Base-by-base conservation (phyloP, 148 eudicot species). In the Linanthus parryae region DNA sequence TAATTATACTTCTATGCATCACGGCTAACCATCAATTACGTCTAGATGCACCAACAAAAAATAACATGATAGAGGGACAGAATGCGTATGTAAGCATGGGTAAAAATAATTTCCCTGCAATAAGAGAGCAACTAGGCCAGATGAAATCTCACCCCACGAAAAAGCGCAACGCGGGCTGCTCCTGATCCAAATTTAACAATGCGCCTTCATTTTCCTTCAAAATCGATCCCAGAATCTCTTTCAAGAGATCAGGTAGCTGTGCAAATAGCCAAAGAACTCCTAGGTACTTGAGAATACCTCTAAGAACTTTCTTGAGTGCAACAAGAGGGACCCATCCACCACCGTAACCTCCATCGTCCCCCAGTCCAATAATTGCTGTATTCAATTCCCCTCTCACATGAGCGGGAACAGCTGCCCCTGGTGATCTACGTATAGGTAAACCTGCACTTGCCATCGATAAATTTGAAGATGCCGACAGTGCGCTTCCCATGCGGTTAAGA, bases 271-370 rank as follows among this genome's bases (percentile, higher is more conserved):
- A 94, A 43, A 94, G 56, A 33, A 94, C 99, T 19, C 99, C 99
- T 29, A 94, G 95, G 58, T 94, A 94, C 64, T 94, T 94, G 39
- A 94, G 72, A 52, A 94, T 85, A 17, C 96, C 96, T 70, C 96
- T 74, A 48, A 94, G 83, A 58, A 94, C 99, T 83, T 94, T 94
- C 67, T 94, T 88, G 8, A 94, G 88, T 33, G 99, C 96, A 65
- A 84, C 99, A 72, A 84, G 79, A 35, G 99, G 99, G 61, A 94
- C 99, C 99, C 99, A 94, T 30, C 99, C 99, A 65, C 99, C 99
- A 57, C 99, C 96, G 76, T 94, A 94, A 40, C 99, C 99, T 52
- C 99, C 99, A 73, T 94, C 99, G 82, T 94, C 99, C 28, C 95
- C 99, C 66, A 94, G 85, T 57, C 99, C 99, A 70, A 88, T 94